Percentiles rank a stretch among this genome's conserved stretches.
Evolutionary conservation across 2,329 filamentous ascomycete genomes (phyloP).

Genomic region (Capronia americana): DNA sequence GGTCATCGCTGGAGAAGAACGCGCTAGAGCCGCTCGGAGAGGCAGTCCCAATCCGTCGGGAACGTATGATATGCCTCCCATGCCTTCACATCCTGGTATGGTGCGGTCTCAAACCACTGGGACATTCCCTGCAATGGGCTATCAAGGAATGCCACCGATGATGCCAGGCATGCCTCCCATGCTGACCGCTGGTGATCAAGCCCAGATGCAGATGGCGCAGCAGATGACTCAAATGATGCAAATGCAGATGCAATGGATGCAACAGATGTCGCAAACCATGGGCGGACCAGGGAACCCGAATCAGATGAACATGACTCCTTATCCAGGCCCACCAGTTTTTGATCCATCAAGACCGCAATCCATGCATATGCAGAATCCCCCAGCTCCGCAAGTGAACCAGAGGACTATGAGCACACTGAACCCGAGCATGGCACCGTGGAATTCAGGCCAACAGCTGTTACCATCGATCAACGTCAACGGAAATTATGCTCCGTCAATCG

Average conservation of each 20-base stretch:
- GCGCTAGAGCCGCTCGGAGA: conserved; percentile 75
- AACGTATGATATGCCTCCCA: conserved; percentile 46
- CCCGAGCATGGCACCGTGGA: conserved; percentile 57
- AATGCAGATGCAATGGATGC: conserved; percentile 95
- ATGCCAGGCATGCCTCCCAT: conserved; percentile 41
- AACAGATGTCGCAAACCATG: conserved; percentile 71
- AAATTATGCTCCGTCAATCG: conserved; percentile 85
- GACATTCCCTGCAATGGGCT: conserved; percentile 40
- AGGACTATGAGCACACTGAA: conserved; percentile 87
- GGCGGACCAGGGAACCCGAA: conserved; percentile 43
- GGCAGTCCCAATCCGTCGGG: conserved; percentile 73
- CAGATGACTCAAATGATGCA: conserved; percentile 89
- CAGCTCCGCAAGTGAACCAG: conserved; percentile 49
- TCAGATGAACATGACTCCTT: conserved; percentile 27
- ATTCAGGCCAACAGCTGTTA: conserved; percentile 46
- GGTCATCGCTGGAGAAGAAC: conserved; percentile 85
- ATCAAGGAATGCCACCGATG: conserved; percentile 28
- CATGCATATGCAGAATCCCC: conserved; percentile 30
- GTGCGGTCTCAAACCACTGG: conserved; percentile 49
- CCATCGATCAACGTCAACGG: conserved; percentile 39
- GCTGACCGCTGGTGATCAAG: conserved; percentile 69
- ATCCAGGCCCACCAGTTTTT: conserved; percentile 19
- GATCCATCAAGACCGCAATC: conserved; percentile 32
- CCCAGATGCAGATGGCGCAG: conserved; percentile 79
- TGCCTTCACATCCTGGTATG: conserved; percentile 42